Conservation (phyloP, 179 eudicot species). For the Monotropa hypopitys region DNA sequence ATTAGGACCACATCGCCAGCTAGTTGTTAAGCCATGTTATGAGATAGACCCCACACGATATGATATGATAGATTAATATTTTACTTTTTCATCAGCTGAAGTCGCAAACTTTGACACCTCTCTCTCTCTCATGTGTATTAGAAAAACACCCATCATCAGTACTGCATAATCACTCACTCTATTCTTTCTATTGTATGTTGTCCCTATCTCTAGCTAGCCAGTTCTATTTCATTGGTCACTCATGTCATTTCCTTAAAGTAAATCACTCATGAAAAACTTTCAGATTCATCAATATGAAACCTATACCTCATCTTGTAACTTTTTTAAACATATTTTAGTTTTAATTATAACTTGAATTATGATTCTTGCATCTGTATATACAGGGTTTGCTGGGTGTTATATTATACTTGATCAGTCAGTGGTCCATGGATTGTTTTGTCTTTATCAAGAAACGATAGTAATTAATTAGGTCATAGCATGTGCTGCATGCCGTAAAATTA, state of each 20-base stretch:
- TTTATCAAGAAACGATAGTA: background rate
- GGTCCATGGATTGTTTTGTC: background rate
- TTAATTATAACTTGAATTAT: too few relatives aligned
- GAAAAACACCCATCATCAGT: background rate
- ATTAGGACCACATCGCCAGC: constrained; percentile 1
- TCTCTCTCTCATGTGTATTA: background rate
- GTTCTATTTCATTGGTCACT: background rate
- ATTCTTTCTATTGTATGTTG: background rate
- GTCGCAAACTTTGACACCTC: background rate
- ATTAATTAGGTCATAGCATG: background rate
- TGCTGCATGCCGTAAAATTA: background rate
- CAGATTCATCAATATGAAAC: background rate
- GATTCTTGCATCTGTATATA: too few relatives aligned
- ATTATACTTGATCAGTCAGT: background rate
- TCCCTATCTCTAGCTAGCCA: background rate
- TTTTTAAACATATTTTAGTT: too few relatives aligned
- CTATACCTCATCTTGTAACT: too few relatives aligned
- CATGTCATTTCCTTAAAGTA: too few relatives aligned
- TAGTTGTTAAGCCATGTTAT: background rate
- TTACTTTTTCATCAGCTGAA: background rate
- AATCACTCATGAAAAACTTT: background rate
- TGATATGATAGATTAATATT: background rate
- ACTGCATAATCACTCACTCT: background rate
- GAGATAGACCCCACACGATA: background rate
- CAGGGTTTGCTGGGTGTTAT: background rate